Evolutionary conservation across 305 asterid genomes (phyloP), one percentile per base, ranked within the genome.

Genomic region (Andrographis paniculata): DNA sequence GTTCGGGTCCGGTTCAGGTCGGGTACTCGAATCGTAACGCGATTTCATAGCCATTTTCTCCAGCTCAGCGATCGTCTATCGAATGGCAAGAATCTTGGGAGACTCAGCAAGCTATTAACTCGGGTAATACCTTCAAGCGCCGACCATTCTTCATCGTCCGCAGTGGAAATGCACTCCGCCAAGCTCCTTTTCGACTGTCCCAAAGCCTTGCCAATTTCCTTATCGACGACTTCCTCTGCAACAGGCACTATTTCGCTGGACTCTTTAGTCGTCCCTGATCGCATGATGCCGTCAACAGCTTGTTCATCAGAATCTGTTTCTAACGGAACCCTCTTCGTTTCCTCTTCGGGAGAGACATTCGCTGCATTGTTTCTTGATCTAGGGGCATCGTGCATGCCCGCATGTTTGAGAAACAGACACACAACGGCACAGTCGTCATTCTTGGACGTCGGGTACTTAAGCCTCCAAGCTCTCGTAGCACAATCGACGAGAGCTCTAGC

Each of bases 401-500:
- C 6, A 9, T 65, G 65, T 20, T 82, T 76, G 0, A 89, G 67
- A 67, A 70, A 92, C 50, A 92, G 75, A 55, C 99, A 92, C 14
- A 87, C 87, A 6, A 50, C 56, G 3, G 56, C 56, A 18, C 56
- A 50, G 20, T 50, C 56, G 9, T 50, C 56, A 1, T 17, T 87
- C 72, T 92, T 92, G 23, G 99, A 92, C 17, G 96, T 87, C 13
- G 99, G 99, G 70, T 87, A 92, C 59, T 92, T 92, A 47, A 87
- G 91, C 72, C 87, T 79, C 99, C 99, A 92, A 7, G 95, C 89
- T 62, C 96, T 64, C n/a, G 86, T 79, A 6, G 96, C 93, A 21
- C 93, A 92, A 68, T 87, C 99, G 9, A 92, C 84, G 0, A 92
- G 87, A 47, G 99, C 95, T 51, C 99, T 56, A 45, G 95, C 88